Conservation (phyloP, 163 green algal genomes). For the Volvox carteri region DNA sequence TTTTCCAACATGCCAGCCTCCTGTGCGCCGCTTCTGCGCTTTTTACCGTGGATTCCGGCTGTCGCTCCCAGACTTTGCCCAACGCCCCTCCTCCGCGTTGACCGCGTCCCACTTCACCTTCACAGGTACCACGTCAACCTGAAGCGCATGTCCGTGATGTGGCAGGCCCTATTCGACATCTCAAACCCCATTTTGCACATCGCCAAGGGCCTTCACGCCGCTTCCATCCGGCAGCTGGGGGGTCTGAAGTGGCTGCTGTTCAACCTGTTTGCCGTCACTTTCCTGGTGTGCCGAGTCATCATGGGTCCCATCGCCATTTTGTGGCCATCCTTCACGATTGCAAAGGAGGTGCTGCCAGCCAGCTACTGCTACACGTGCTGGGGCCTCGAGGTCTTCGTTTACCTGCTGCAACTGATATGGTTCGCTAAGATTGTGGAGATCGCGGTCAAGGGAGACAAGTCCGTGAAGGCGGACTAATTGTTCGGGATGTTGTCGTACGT, state of each 20-base stretch:
- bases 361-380: conserved; percentile 47
- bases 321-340: conserved; percentile 47
- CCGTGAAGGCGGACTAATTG: background rate
- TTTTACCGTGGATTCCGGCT: too few species aligned
- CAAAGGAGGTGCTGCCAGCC: conserved; percentile 22
- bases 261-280: conserved; percentile 25
- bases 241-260: conserved; percentile 55
- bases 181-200: conserved; percentile 61
- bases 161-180: conserved; percentile 64
- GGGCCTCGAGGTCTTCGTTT: conserved; percentile 53
- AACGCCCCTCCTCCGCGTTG: too few species aligned
- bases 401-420: conserved; percentile 59
- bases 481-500: too few species aligned
- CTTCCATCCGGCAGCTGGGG: conserved; percentile 39
- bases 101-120: background rate
- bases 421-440: conserved; percentile 62
- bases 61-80: too few species aligned
- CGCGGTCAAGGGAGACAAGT: conserved; percentile 51
- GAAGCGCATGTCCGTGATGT: conserved; percentile 59
- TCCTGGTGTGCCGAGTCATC: conserved; percentile 32
- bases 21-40: too few species aligned
- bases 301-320: conserved; percentile 32
- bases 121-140: conserved; percentile 55
- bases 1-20: too few species aligned
- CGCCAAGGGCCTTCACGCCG: conserved; percentile 56